Conservation (phyloP, 2,329 filamentous ascomycete species). For the Clonostachys rosea region DNA sequence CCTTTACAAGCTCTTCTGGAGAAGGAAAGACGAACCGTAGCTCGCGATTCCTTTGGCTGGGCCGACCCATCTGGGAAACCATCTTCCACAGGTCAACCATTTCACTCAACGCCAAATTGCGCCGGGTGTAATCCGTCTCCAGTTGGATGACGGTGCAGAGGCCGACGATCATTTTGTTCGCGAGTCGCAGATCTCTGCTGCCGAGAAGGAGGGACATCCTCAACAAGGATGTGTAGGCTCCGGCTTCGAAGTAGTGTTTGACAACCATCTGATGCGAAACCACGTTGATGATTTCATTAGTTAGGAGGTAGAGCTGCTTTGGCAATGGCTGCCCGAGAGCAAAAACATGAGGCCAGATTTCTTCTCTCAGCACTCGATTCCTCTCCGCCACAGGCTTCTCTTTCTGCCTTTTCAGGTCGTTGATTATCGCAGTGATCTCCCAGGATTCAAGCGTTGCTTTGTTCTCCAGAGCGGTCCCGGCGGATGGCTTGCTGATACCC, state of each 20-base stretch:
- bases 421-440: conserved; percentile 20
- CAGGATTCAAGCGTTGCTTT: conserved; percentile 11
- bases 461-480: background rate
- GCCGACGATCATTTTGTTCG: conserved; percentile 4
- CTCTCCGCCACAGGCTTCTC: conserved; percentile 6
- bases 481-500: too few relatives aligned
- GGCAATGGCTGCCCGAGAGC: conserved; percentile 17
- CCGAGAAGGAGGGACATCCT: too few relatives aligned
- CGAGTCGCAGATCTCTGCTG: too few relatives aligned
- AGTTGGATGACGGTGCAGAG: conserved; percentile 21
- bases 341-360: conserved; percentile 21
- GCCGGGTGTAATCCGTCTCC: conserved; percentile 17
- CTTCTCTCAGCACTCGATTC: conserved; percentile 14
- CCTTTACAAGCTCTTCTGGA: background rate
- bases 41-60: conserved; percentile 10
- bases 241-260: conserved; percentile 14
- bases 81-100: conserved; percentile 28
- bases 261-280: conserved; percentile 14
- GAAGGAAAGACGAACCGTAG: conserved; percentile 20
- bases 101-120: conserved; percentile 13
- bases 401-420: conserved; percentile 3
- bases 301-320: conserved; percentile 14
- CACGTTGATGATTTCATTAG: background rate
- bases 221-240: too few relatives aligned
- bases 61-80: conserved; percentile 23